Base-by-base conservation (phyloP, 106 monocot genomes). In the Cymbidium sinense region DNA sequence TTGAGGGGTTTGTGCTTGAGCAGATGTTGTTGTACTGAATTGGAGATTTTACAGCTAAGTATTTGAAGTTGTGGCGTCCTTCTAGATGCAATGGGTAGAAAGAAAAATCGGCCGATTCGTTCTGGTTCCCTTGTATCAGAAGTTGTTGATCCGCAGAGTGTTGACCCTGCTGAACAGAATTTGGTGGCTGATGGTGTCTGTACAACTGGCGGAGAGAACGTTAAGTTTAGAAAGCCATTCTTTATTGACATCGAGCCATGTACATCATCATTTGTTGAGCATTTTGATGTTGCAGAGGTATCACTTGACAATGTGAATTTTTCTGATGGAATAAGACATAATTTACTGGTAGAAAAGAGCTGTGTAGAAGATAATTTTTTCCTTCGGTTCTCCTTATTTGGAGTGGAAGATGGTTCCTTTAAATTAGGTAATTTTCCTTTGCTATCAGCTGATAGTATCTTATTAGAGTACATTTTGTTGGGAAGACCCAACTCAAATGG, bases 281-380 rank as follows among this genome's bases (percentile, higher is more conserved):
- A 88, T 87, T 70, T 88, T 81, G 93, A 94, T 54, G 61, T 99
- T 34, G 94, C 94, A 12, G 98, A 99, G 76, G 71, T 99, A 73
- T 52, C 86, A 82, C 86, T 99, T 27, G 79, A 79, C 62, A 77
- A 87, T 75, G 80, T 89, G 67, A 83, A 51, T 28, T 83, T 88
- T 55, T 73, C 70, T 74, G 85, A 94, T 72, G 90, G 36, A 76
- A 43, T 30, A 67, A 44, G 76, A 28, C 76, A 79, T 64, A 64
- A 81, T 52, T 79, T 73, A 77, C 61, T 79, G 70, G n/a, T 61
- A 9, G 83, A 83, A 67, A 82, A 88, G 55, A 61, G 76, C n/a
- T 33, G 43, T 31, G 33, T 31, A 34, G 73, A 74, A 64, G 80
- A 78, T 25, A 71, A 79, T 25, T 82, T 76, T 81, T 81, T 72